A percentile compares a stretch with the other conserved stretches of the same genome.
These are phyloP conservation scores for Eucalyptus urophylla DNA, from an alignment of 345 rosid genomes.

Conservation along the genomic window DNA sequence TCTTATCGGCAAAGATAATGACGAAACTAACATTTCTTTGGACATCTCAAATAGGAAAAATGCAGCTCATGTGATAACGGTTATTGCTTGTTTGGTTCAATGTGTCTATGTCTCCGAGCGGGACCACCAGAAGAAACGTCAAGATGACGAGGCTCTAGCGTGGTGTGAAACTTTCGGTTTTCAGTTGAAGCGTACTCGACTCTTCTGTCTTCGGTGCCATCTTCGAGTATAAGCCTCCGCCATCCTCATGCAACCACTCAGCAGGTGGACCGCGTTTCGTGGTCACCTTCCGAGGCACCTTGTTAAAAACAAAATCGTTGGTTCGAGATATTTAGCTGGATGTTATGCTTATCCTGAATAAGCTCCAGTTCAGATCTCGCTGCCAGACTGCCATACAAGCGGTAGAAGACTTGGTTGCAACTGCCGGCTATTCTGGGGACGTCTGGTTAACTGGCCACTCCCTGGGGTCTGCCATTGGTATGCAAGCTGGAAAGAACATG, in stretches of 20 bases:
- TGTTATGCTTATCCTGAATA: slow-evolving; percentile 35
- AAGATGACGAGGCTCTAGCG: slow-evolving; percentile 46
- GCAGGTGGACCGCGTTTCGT: slow-evolving; percentile 38
- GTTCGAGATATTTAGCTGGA: slow-evolving; percentile 53
- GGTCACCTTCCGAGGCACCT: slow-evolving; percentile 71
- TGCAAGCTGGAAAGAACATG: slow-evolving; percentile 66
- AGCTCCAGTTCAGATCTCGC: slow-evolving; percentile 53
- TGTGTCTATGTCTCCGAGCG: slow-evolving; percentile 64
- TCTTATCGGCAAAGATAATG: not conserved
- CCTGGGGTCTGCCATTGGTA: slow-evolving; percentile 76
- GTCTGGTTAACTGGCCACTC: slow-evolving; percentile 94
- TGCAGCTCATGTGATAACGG: slow-evolving; percentile 42
- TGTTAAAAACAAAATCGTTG: slow-evolving; percentile 41
- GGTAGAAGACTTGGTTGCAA: slow-evolving; percentile 48
- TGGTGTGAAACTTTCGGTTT: slow-evolving; percentile 89
- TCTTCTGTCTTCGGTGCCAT: slow-evolving; percentile 66
- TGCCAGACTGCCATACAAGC: slow-evolving; percentile 66
- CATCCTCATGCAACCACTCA: slow-evolving; percentile 5
- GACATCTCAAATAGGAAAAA: slow-evolving; percentile 36
- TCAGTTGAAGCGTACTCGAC: slow-evolving; percentile 24
- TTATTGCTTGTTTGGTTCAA: slow-evolving; percentile 70
- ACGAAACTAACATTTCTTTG: not conserved
- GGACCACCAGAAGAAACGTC: slow-evolving; percentile 70
- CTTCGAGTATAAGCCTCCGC: slow-evolving; percentile 41
- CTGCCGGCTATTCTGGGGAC: slow-evolving; percentile 38